Evolutionary conservation across 768 basidiomycete species (phyloP).

Genomic region (Phlebiopsis gigantea): DNA sequence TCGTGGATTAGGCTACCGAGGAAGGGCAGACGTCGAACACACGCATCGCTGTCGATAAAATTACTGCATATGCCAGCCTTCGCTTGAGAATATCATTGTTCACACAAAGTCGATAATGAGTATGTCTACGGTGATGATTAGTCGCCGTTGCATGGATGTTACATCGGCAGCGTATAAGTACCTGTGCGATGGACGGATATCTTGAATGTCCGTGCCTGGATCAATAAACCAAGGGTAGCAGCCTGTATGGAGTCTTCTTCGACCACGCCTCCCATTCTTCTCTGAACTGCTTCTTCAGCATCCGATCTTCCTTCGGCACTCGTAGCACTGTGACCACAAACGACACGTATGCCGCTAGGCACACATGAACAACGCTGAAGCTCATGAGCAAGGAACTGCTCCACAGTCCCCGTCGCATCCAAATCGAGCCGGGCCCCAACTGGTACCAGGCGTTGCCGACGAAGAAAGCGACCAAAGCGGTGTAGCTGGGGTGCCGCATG

Average conservation of each 20-base stretch:
- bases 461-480: conserved; percentile 2
- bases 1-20: no score
- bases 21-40: no score
- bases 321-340: not conserved
- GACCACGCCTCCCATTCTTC: conserved; percentile 13
- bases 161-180: no score
- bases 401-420: not conserved
- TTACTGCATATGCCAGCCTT: no score
- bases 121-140: no score
- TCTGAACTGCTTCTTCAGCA: conserved; percentile 12
- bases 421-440: conserved; percentile 6
- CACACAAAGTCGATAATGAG: no score
- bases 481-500: conserved; percentile 21
- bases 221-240: conserved; percentile 14
- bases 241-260: conserved; percentile 5
- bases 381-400: no score
- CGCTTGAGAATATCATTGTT: no score
- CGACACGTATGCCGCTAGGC: not conserved
- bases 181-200: no score
- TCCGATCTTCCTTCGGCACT: conserved; percentile 10
- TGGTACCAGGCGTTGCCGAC: conserved; percentile 7
- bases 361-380: not conserved
- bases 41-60: no score
- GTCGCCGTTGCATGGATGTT: no score
- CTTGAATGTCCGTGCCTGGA: no score